Base-by-base conservation (phyloP, 202 grass and related monocot species). In the Musa balbisiana region DNA sequence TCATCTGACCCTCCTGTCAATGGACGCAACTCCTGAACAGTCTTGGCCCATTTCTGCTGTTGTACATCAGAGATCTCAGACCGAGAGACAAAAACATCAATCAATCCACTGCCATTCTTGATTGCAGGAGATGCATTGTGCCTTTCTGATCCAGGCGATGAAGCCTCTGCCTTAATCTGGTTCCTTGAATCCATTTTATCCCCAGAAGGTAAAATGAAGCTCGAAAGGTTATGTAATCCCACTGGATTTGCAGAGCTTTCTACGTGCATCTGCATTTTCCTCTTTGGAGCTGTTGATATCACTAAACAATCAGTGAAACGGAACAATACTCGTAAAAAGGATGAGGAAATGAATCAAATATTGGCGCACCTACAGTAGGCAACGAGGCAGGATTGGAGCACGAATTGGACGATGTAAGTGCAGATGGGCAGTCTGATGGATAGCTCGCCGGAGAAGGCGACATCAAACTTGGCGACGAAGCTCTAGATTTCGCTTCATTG, bases 181-280 rank as follows among this genome's bases (percentile, higher is more conserved):
- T 65, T 62, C 64, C 80, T 81, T 3, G 72, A 3, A 20, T 64
- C 81, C 1, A 69, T 26, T 63, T 80, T 87, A 15, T 73, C 25
- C 10, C 25, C 73, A 23, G 82, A 52, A 76, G 33, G 64, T 15
- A 43, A 43, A 43, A 43, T 43, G 33, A 5, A 43, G 5, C 33
- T 43, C 33, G 5, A 43, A 43, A 43, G 33, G 33, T 43, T 43
- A 43, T 43, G 33, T 43, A 43, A 43, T 43, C 33, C 33, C 33
- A 70, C 10, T 25, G 90, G 51, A 78, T 80, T 53, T 79, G 77
- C 17, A 67, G 68, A 77, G 75, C 71, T 84, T 19, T 87, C 85
- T 60, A 87, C 82, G 50, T 94, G 87, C n/a, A 89, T 89, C 80
- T 99, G 95, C 17, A 80, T 86, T 68, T 92, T 99, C 81, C 89